Evolutionary conservation across 2,329 filamentous ascomycete species (phyloP).

Genomic region (Fusarium duplospermum): DNA sequence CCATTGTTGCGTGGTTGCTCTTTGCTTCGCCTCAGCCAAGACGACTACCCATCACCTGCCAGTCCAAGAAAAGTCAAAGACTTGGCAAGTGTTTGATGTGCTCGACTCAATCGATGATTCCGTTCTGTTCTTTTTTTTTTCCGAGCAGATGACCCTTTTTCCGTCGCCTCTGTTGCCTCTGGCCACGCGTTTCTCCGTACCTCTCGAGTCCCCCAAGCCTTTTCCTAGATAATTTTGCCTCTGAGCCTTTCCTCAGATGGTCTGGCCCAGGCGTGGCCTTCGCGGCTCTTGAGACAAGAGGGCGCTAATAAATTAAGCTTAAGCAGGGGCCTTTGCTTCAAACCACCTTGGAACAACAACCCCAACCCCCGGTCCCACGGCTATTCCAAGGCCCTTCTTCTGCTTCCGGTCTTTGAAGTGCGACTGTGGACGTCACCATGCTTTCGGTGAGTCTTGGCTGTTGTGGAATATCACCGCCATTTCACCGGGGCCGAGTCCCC

Average conservation of each 20-base stretch:
- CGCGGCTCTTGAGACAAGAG: conserved; percentile 26
- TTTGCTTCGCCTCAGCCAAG: conserved; percentile 37
- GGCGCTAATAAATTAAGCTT: conserved; percentile 38
- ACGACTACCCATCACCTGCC: conserved; percentile 29
- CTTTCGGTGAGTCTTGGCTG: not conserved
- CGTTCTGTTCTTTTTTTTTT: conserved; percentile 3
- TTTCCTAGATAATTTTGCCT: not conserved
- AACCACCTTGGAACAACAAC: conserved; percentile 5
- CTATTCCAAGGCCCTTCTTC: not conserved
- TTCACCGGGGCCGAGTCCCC: not conserved
- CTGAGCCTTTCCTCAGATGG: not conserved
- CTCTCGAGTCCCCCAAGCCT: not conserved
- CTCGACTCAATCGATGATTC: conserved; percentile 21
- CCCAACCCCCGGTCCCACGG: conserved; percentile 7
- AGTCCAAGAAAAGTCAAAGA: conserved; percentile 14
- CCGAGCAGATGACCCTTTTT: not conserved
- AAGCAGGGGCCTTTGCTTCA: conserved; percentile 25
- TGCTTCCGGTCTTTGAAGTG: not conserved
- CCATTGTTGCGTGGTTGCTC: conserved; percentile 1
- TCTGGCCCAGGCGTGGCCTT: not conserved
- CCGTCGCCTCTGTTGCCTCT: not conserved
- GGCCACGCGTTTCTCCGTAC: not conserved
- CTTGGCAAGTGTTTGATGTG: conserved; percentile 23
- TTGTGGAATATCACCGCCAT: conserved; percentile 3
- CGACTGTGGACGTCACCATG: not conserved